Evolutionary conservation across 83 land plant genomes (phyloP), one percentile per base, ranked within the genome.

Genomic region (Picea abies): DNA sequence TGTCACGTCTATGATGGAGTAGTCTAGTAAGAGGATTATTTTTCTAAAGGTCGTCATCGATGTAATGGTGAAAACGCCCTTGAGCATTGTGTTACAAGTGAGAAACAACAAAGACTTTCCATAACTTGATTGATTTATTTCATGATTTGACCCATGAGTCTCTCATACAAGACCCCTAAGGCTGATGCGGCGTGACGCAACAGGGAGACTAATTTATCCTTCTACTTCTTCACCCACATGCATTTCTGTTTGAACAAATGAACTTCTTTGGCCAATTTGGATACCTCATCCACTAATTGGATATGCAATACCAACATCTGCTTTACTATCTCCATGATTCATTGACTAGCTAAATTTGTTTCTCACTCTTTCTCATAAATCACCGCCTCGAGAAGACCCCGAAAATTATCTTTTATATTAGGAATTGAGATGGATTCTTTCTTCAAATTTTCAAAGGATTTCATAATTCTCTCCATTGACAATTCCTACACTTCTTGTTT

Each of bases 1-100:
- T 0, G 92, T 93, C 19, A 96, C 96, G 79, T 96, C 95, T 7
- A 89, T 96, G 61, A 89, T 91, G 39, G 96, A 88, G 79, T 82
- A 92, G 63, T 94, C 96, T 47, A 96, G 81, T 72, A 79, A 86
- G 6, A 82, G 4, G 23, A 81, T 85, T 80, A 88, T 91, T 78
- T 89, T 94, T 17, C 87, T 79, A 79, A 94, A 96, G 60, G 89
- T 91, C 29, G 89, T 83, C 19, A 89, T 84, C 44, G 96, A 92
- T 52, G 87, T 91, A 80, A 96, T 92, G 70, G 93, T 94, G 84
- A 93, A 88, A 8, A 90, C 86, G 2, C 96, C 67, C 62, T 82
- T 84, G 81, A 95, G 83, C 29, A 88, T 20, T 15, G 90, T 89
- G 23, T 85, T 75, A 71, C 71, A 81, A 80, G 86, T 82, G 52